These are phyloP conservation scores for Coniferiporia weirii DNA, from an alignment of 1,284 basidiomycete genomes.

Conservation along the genomic window DNA sequence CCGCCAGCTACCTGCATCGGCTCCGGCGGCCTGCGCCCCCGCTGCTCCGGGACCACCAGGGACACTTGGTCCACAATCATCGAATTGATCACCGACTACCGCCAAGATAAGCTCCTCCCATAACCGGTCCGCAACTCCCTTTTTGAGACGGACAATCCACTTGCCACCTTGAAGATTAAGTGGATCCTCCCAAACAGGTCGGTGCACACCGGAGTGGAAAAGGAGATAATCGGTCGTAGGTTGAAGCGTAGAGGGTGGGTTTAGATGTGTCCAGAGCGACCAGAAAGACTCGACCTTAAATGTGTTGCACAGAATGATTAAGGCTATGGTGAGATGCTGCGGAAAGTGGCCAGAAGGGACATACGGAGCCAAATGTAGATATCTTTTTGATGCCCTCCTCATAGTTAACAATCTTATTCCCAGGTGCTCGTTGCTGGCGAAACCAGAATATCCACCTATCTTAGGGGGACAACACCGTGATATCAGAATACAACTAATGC, in stretches of 20 bases:
- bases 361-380: conserved; percentile 68
- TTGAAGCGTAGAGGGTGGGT: conserved; percentile 63
- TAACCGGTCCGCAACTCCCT: conserved; percentile 74
- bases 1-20: background rate
- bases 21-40: background rate
- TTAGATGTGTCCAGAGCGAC: conserved; percentile 77
- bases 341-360: conserved; percentile 24
- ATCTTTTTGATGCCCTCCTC: conserved; percentile 86
- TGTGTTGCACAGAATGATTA: background rate
- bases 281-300: conserved; percentile 76
- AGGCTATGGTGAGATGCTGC: background rate
- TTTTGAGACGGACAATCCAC: conserved; percentile 84
- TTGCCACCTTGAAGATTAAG: conserved; percentile 85
- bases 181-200: conserved; percentile 90
- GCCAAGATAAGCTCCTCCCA: conserved; percentile 81
- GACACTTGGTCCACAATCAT: conserved; percentile 42
- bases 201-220: conserved; percentile 74
- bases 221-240: conserved; percentile 84
- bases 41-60: conserved; percentile 6
- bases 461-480: conserved; percentile 8
- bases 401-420: conserved; percentile 75
- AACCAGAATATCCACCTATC: conserved; percentile 82
- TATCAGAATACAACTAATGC: conserved; percentile 14
- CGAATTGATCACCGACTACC: conserved; percentile 75
- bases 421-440: conserved; percentile 74